Base-by-base conservation (phyloP, 139 green algal species). In the Chlorella sp. region DNA sequence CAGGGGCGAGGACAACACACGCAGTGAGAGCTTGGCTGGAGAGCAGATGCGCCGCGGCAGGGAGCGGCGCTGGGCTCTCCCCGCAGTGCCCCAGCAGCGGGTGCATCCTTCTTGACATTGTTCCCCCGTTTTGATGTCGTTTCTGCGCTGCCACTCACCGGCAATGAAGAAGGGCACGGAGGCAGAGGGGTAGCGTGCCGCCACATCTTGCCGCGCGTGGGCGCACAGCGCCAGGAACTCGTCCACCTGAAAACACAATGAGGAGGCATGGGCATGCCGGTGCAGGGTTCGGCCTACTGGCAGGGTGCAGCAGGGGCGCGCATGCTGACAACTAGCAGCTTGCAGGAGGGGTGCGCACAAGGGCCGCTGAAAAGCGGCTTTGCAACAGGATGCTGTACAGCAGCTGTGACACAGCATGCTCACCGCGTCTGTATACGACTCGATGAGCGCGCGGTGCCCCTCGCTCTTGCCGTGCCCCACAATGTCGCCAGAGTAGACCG, bases 141-240 rank as follows among this genome's bases (percentile, higher is more conserved):
- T n/a, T 60, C 14, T 24, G 16, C 51, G 13, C 13, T 60, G 16
- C 51, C 51, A 24, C 51, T 60, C 51, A 60, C 51, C 94, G 0
- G 86, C 94, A 5, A 94, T 56, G 70, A 95, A 92, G 17, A 83
- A 80, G 44, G 82, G 76, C n/a, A 73, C 43, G 43, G 82, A 1
- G 34, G 80, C 65, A 6, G 28, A 22, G 1, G 56, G 60, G 38
- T 34, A 76, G n/a, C 64, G 28, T 9, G 43, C 40, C 9, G 30
- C 22, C 17, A 73, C 11, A 43, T 40, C 46, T 41, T 43, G 38
- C 20, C 20, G 46, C 40, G 64, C 82, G 81, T 64, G 38, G 76
- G 58, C 20, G 83, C 86, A 56, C 74, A 90, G 88, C 3, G 60
- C 75, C 40, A 90, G 78, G 48, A 90, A 74, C 76, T 95, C 93